phyloP scores from a whole-genome alignment of 2,329 filamentous ascomycete genomes.

The Phoma sp. region DNA sequence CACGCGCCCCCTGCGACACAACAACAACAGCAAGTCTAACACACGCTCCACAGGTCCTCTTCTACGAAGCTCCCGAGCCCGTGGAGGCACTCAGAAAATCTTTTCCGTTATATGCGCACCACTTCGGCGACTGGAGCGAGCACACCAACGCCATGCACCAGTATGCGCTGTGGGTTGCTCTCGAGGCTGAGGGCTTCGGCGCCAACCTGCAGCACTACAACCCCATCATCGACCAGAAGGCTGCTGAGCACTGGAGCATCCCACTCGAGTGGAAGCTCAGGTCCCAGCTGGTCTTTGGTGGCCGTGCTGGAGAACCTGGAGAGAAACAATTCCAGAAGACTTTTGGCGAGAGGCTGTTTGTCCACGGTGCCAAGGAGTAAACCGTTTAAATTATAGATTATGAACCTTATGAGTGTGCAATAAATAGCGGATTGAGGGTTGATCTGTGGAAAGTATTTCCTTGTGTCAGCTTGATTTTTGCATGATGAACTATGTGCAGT shows the following conservation, averaged over 20 bases:
- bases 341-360: slow-evolving; percentile 64
- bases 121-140: slow-evolving; percentile 76
- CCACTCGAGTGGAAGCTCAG: slow-evolving; percentile 76
- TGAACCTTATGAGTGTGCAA: not conserved
- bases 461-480: too few relatives aligned
- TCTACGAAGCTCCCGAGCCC: slow-evolving; percentile 78
- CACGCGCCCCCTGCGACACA: not conserved
- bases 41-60: slow-evolving; percentile 66
- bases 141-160: slow-evolving; percentile 86
- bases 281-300: slow-evolving; percentile 86
- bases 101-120: slow-evolving; percentile 76
- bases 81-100: slow-evolving; percentile 71
- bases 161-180: slow-evolving; percentile 77
- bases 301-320: slow-evolving; percentile 58
- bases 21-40: slow-evolving; percentile 14
- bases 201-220: slow-evolving; percentile 95
- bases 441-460: not conserved
- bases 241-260: slow-evolving; percentile 71
- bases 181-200: slow-evolving; percentile 83
- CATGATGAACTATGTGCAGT: not conserved
- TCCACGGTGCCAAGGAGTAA: slow-evolving; percentile 46
- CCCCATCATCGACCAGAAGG: slow-evolving; percentile 78
- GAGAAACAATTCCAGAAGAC: slow-evolving; percentile 70
- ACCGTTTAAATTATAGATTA: not conserved
- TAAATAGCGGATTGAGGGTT: slow-evolving; percentile 10